Base-by-base conservation (phyloP, 2,329 filamentous ascomycete species). In the Fusarium torulosum region DNA sequence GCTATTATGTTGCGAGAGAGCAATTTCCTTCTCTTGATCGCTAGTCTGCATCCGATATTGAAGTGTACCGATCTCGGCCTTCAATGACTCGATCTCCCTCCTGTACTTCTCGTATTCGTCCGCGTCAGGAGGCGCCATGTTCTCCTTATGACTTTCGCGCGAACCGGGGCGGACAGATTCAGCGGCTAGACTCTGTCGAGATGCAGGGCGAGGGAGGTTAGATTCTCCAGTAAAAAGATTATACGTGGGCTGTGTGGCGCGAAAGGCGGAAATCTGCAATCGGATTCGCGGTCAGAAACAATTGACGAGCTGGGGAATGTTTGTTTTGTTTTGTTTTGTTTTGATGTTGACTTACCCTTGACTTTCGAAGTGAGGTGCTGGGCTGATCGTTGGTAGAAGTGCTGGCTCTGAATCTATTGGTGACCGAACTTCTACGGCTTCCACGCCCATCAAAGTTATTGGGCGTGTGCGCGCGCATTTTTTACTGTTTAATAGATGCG, bases 21-120 rank as follows among this genome's bases (percentile, higher is more conserved):
- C 83, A 72, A 97, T 86, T 59, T 97, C 93, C 71, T 92, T 90
- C 75, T 98, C 95, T 71, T 97, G 93, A 73, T 95, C 94, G 53
- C 92, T 82, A 19, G 92, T 95, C 73, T 94, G 92, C 69, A 97
- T 85, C 59, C 95, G 93, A 80, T 97, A 99, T 64, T 90, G 90
- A 50, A 97, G 82, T 0, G 93, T 92, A 64, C 94, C 96, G 41
- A 98, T 84, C 78, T 97, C 93, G 3, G 95, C 93, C 75, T 95
- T 94, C 25, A 98, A 84, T 67, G 94, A 91, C 74, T 98, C 94
- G 61, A 85, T 86, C 35, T 82, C 81, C 55, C 80, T 84, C 47
- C 83, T 82, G 74, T 86, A 86, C 44, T 81, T 83, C 73, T 89
- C 86, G 73, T 88, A 87, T 55, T 85, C 82, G 59, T 87, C 84